These are phyloP conservation scores for Pistacia atlantica DNA, from an alignment of 345 rosid genomes.

Conservation along the genomic window DNA sequence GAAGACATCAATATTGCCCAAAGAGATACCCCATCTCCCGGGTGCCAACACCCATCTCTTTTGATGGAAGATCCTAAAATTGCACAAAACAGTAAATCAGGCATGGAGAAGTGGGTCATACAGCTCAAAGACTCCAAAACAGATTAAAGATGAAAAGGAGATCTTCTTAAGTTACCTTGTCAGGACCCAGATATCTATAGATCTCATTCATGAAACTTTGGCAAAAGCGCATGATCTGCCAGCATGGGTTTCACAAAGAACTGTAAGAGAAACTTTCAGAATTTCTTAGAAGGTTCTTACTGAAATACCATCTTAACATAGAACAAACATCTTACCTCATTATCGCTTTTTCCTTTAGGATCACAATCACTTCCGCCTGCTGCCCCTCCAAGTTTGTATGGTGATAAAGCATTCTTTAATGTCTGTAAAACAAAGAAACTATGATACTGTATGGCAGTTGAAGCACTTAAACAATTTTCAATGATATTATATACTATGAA, in stretches of 20 bases:
- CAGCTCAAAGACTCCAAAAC: conserved; percentile 12
- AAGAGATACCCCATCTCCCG: conserved; percentile 99
- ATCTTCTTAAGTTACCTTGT: conserved; percentile 60
- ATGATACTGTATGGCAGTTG: not conserved
- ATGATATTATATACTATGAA: not conserved
- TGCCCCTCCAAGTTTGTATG: conserved; percentile 97
- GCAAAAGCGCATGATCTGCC: conserved; percentile 96
- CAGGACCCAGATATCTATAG: conserved; percentile 85
- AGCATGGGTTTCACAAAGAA: conserved; percentile 35
- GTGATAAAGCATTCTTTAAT: conserved; percentile 88
- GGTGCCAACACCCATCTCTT: conserved; percentile 98
- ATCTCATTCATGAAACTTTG: conserved; percentile 98
- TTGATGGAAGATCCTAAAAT: conserved; percentile 89
- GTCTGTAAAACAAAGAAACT: conserved; percentile 51
- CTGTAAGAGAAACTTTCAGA: conserved; percentile 29
- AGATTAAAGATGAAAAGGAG: not conserved
- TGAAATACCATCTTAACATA: conserved; percentile 8
- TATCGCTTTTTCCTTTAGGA: conserved; percentile 95
- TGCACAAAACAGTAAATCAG: conserved; percentile 17
- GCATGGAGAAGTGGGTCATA: not conserved
- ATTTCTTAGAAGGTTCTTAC: conserved; percentile 26
- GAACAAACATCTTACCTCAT: conserved; percentile 61
- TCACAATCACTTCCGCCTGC: conserved; percentile 99
- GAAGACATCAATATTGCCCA: conserved; percentile 93
- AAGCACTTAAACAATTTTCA: not conserved